Evolutionary conservation across 805 yeast genomes (phyloP), one percentile per base, ranked within the genome.

Genomic region (Zygosaccharomyces gambellarensis): DNA sequence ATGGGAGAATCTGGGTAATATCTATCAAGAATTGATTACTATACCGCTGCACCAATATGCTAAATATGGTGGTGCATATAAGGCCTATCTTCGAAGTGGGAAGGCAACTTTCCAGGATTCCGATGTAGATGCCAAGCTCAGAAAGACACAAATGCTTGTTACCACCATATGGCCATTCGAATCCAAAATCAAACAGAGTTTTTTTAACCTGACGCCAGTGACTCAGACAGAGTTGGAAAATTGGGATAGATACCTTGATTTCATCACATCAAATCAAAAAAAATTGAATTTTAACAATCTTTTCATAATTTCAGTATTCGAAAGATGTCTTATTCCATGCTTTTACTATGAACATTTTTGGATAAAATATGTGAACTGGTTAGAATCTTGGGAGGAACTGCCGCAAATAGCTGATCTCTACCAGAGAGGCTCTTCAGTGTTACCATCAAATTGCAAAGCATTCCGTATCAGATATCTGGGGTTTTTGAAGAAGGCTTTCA

Each of bases 31-130:
- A 50, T 67, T 82, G 41, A 65, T 81, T 36, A 61, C 62, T 36
- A 71, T 87, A 2, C 98, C 98, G 0, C 67, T 92, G 40, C 92
- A 92, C 66, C 95, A 90, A 59, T 90, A 89, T 64, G 84, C 97
- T 0, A 81, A 78, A 54, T 92, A 84, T 64, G 86, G 79, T 59
- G 81, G 70, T 62, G 73, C 60, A 67, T 80, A 60, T 58, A 70
- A 51, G 71, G 71, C 54, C 53, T 72, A 52, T 60, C 50, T 63
- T 41, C 53, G 46, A n/a, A 43, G 47, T 28, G 43, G 30, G 5
- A 32, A 48, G 4, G 50, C 45, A 12, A 38, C 44, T 14, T 43
- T 49, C 12, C 42, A 51, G 10, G 45, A 54, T 5, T 21, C 45
- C 4, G 80, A 76, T 50, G 60, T 72, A 17, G 67, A 71, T 49